Evolutionary conservation across 192 early-diverging fungal genomes (phyloP), one percentile per base, ranked within the genome.

Genomic region (Backusella mclennaniae): DNA sequence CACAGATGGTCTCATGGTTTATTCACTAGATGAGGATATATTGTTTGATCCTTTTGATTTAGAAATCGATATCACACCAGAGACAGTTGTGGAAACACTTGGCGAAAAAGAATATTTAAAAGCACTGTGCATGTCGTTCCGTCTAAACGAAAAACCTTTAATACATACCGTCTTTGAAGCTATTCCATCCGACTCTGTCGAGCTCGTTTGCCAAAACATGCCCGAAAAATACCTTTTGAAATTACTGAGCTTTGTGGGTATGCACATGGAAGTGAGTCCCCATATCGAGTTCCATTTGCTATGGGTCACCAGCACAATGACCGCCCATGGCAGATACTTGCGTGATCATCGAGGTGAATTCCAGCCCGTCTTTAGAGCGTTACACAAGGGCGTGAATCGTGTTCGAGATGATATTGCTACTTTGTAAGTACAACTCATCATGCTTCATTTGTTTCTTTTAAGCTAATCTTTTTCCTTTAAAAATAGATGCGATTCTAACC

Each of bases 21-120:
- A 98, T 85, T 94, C 96, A 17, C 84, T 99, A 41, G 98, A 99
- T 79, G 95, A 99, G 59, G 87, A 88, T 2, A 85, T 98, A 26
- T 74, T 93, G 69, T 99, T 99, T 81, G 98, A 99, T 83, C 98
- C 98, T 26, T 99, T 97, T 83, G 97, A 99, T 85, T 90, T 99
- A 4, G 97, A 99, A 77, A 90, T 97, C 38, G 94, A 98, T 79
- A 95, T 99, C 36, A 99, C 97, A 1, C 97, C 98, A 1, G 93
- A 92, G 26, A 87, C 94, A 0, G 93, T 97, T 31, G 73, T 90
- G 35, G 92, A 90, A 68, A 90, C 93, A n/a, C 80, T 97, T 35
- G 87, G 87, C 29, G 87, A 87, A 52, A 82, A 89, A 77, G 95
- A 99, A 53, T 96, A 96, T 83, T 83, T 97, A 68, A 91, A 91